Conservation (phyloP, 148 eudicot genomes). For the Mesembryanthemum crystallinum region DNA sequence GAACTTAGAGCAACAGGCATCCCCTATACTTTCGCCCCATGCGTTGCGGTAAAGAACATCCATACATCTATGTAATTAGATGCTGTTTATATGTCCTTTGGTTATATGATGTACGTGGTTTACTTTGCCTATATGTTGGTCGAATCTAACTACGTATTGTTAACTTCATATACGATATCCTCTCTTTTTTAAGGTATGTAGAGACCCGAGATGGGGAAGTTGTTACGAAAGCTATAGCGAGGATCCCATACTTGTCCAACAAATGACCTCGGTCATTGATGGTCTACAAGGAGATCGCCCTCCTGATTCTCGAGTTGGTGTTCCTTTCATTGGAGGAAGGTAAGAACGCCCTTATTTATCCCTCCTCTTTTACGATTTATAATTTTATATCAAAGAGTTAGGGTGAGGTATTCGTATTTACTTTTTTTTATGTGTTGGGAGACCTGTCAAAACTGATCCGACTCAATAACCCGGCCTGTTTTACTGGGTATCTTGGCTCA, state of each 20-base stretch:
- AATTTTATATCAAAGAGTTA: no score
- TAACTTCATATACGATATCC: no score
- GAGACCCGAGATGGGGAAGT: slow-evolving; percentile 30
- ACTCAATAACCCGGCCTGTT: no score
- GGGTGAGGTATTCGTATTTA: no score
- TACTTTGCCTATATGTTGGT: no score
- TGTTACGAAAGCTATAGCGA: slow-evolving; percentile 28
- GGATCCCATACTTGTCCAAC: slow-evolving; percentile 20
- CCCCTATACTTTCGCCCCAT: background rate
- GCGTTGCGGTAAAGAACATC: background rate
- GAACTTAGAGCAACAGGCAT: slow-evolving; percentile 8
- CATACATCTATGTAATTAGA: no score
- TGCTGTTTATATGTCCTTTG: no score
- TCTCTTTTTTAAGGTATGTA: no score
- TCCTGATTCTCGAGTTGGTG: slow-evolving; percentile 6
- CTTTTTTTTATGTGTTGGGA: no score
- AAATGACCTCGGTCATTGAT: slow-evolving; percentile 24
- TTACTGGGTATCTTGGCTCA: no score
- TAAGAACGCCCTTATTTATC: background rate
- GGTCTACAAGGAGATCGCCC: slow-evolving; percentile 24
- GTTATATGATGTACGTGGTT: no score
- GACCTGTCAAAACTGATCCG: no score
- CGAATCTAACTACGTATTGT: background rate
- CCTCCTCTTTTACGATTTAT: background rate
- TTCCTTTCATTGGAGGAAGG: slow-evolving; percentile 23